Evolutionary conservation across 2,329 filamentous ascomycete genomes (phyloP).

Genomic region (Helotiales sp.): DNA sequence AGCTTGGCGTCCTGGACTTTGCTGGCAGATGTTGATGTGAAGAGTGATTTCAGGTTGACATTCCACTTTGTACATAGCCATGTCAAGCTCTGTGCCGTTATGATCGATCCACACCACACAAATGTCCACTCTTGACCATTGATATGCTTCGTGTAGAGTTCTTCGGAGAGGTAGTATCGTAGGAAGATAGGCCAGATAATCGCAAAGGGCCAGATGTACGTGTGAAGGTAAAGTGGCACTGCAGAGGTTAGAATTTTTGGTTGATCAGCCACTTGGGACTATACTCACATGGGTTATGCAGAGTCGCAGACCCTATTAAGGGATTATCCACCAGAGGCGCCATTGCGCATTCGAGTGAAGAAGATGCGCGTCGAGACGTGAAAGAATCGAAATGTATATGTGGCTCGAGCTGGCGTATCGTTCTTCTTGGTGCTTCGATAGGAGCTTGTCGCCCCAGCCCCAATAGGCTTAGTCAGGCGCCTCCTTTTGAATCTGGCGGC

Average conservation of each 20-base stretch:
- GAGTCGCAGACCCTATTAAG: conserved; percentile 83
- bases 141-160: conserved; percentile 88
- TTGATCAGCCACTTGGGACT: not conserved
- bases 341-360: conserved; percentile 46
- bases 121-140: conserved; percentile 97
- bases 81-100: conserved; percentile 82
- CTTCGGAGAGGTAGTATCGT: conserved; percentile 78
- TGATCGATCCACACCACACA: conserved; percentile 85
- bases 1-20: conserved; percentile 73
- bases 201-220: conserved; percentile 91
- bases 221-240: conserved; percentile 74
- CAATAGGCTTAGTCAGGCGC: too few relatives aligned
- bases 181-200: conserved; percentile 92
- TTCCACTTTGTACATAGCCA: conserved; percentile 99
- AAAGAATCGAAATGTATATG: not conserved
- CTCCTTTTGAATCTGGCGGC: too few relatives aligned
- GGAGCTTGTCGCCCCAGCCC: too few relatives aligned
- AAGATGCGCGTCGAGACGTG: conserved; percentile 19
- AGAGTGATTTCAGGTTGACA: conserved; percentile 78
- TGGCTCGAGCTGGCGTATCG: conserved; percentile 1
- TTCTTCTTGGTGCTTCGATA: too few relatives aligned
- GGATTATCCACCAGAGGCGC: conserved; percentile 85
- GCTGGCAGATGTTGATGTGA: conserved; percentile 73
- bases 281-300: conserved; percentile 70
- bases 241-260: conserved; percentile 4